Evolutionary conservation across 1,284 basidiomycete species (phyloP), one percentile per base, ranked within the genome.

Genomic region (Puccinia brachypodii): DNA sequence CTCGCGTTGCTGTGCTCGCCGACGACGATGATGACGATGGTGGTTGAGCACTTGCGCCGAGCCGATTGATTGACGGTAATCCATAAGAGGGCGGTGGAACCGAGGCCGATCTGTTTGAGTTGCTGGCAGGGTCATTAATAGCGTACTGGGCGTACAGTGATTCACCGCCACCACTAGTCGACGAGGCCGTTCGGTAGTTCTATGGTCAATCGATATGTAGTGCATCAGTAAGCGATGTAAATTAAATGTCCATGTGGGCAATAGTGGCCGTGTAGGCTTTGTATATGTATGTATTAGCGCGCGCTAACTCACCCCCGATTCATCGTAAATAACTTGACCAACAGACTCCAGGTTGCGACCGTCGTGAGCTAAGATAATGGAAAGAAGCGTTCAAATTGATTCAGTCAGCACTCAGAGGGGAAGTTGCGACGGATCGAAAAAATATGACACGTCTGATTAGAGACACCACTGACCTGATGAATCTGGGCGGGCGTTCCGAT

Each of bases 81-180:
- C 62, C 75, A 64, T 76, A 76, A 47, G 72, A 56, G 25, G 75
- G 28, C n/a, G 75, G 75, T 14, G 75, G 62, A 16, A 76, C 75
- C 16, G 75, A 76, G 42, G 75, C 22, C 16, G 75, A 76, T 50
- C 75, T 58, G 38, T 44, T 16, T 28, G 75, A 42, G 33, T 36
- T 76, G 25, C 22, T 50, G 44, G 40, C 33, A 13, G 58, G 14
- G n/a, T 64, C 62, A 19, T 40, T 44, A 38, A 42, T 50, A 50
- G 58, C n/a, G 47, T 76, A 76, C 28, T 62, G 60, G 28, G 40
- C n/a, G 33, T 76, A 76, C 6, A 76, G n/a, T 6, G 58, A 53
- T n/a, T 76, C 75, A 62, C 75, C 42, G 6, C 58, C 58, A 28
- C 19, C 69, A 31, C 38, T 58, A 42, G 72, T 60, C n/a, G 72